A percentile compares a stretch with the other conserved stretches of the same genome.
phyloP scores from a whole-genome alignment of 306 rosid genomes.

The Vigna angularis region DNA sequence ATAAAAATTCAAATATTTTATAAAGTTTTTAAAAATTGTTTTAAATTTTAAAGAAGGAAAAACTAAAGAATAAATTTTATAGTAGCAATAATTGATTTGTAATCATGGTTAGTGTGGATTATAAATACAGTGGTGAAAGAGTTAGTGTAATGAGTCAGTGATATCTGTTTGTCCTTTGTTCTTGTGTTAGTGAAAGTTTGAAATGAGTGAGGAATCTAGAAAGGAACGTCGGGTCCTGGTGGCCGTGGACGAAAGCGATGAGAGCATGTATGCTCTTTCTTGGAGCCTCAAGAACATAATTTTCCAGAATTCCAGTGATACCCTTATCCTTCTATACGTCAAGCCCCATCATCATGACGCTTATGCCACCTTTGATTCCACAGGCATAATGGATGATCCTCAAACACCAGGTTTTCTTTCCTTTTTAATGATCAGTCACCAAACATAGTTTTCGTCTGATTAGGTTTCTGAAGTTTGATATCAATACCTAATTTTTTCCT shows the following conservation, averaged over 20 bases:
- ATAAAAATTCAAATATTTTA: too few relatives aligned
- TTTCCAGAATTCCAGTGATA: constrained; percentile 59
- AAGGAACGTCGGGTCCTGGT: constrained; percentile 65
- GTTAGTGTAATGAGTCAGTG: not conserved
- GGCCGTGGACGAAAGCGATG: constrained; percentile 82
- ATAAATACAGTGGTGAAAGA: too few relatives aligned
- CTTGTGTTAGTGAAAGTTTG: not conserved
- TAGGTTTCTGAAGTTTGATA: too few relatives aligned
- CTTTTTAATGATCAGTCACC: not conserved
- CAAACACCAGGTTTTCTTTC: not conserved
- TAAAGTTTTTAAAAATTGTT: too few relatives aligned
- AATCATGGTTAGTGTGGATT: too few relatives aligned
- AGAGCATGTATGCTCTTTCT: constrained; percentile 77
- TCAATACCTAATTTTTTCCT: too few relatives aligned
- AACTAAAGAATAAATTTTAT: too few relatives aligned
- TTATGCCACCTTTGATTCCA: constrained; percentile 56
- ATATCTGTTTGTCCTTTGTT: not conserved
- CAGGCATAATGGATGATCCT: constrained; percentile 42
- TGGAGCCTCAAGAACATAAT: constrained; percentile 73
- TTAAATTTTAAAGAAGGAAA: too few relatives aligned
- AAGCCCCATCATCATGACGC: constrained; percentile 50
- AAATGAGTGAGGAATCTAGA: constrained; percentile 58
- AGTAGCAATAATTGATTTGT: too few relatives aligned
- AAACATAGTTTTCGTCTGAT: too few relatives aligned
- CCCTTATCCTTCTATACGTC: constrained; percentile 68